A percentile compares a stretch with the other conserved stretches of the same genome.
phyloP scores from a whole-genome alignment of 352 stramenopile genomes.

The Elongisporangium prolatum region DNA sequence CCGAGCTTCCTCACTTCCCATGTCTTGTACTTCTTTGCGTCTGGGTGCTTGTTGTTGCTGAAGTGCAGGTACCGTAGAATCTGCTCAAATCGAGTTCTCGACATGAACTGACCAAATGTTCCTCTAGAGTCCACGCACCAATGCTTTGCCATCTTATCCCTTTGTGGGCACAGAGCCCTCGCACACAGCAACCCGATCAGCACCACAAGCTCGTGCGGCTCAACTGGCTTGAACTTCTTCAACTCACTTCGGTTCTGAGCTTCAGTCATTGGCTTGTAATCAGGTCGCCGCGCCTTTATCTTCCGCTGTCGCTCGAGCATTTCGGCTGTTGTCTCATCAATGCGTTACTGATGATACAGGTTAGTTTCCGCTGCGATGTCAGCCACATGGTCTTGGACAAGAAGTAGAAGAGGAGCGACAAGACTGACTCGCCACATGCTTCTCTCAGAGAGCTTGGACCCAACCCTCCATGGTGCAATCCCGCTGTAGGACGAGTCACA shows the following conservation, averaged over 20 bases:
- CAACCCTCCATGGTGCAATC: no score
- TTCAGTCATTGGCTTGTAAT: no score
- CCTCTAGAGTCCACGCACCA: not conserved
- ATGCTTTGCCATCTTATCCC: no score
- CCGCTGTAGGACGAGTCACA: no score
- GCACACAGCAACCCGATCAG: no score
- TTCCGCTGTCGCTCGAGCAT: no score
- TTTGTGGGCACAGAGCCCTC: no score
- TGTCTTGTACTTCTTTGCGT: not conserved
- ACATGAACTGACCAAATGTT: not conserved
- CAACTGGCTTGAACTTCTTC: no score
- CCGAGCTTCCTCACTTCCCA: not conserved
- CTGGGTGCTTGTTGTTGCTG: not conserved
- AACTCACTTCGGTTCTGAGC: no score
- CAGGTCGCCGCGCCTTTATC: not conserved
- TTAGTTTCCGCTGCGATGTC: slow-evolving; percentile 14
- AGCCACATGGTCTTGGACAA: slow-evolving; percentile 13
- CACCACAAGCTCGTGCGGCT: no score
- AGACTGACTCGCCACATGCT: no score
- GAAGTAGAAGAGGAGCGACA: slow-evolving; percentile 19
- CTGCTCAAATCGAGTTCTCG: not conserved
- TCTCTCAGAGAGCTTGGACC: no score
- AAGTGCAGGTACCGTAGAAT: not conserved
- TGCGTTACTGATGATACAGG: slow-evolving; percentile 10
- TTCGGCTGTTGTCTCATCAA: not conserved